These are phyloP conservation scores for Adansonia madagascariensis DNA, from an alignment of 441 rosid genomes.

Conservation along the genomic window DNA sequence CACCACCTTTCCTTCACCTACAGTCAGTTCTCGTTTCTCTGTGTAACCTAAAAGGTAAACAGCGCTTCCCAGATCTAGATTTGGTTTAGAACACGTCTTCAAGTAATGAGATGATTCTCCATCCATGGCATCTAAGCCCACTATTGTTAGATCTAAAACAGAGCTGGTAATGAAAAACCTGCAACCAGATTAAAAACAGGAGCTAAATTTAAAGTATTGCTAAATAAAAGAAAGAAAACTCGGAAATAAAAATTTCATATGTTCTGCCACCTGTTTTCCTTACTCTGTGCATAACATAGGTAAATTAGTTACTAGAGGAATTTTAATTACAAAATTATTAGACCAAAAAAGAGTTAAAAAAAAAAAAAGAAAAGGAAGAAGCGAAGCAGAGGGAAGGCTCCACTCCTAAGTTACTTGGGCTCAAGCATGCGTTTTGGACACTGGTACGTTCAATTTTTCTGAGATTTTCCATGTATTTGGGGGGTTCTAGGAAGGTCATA, in stretches of 20 bases:
- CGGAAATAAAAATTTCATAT: neutral
- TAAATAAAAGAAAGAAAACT: slow-evolving; percentile 18
- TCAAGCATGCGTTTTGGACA: too few species aligned
- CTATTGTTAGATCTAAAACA: slow-evolving; percentile 86
- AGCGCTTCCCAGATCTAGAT: slow-evolving; percentile 70
- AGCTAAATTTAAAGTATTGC: slow-evolving; percentile 1
- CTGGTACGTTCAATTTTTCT: too few species aligned
- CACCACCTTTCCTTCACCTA: slow-evolving; percentile 91
- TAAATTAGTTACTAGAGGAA: neutral
- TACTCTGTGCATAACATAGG: neutral
- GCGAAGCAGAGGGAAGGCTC: neutral
- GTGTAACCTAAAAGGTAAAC: slow-evolving; percentile 78
- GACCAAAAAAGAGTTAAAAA: neutral
- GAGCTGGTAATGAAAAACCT: slow-evolving; percentile 96
- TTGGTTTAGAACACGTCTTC: slow-evolving; percentile 82
- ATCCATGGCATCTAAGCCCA: slow-evolving; percentile 72
- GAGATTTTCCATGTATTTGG: too few species aligned
- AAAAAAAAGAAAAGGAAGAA: neutral
- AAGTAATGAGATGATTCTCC: slow-evolving; percentile 82
- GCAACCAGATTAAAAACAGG: slow-evolving; percentile 38
- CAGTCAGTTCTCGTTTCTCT: slow-evolving; percentile 58
- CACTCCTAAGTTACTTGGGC: too few species aligned
- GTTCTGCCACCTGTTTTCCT: slow-evolving; percentile 9
- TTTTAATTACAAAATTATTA: neutral
- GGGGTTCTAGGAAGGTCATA: too few species aligned